phyloP scores from a whole-genome alignment of 352 stramenopile genomes.

The Aphanomyces invadans region DNA sequence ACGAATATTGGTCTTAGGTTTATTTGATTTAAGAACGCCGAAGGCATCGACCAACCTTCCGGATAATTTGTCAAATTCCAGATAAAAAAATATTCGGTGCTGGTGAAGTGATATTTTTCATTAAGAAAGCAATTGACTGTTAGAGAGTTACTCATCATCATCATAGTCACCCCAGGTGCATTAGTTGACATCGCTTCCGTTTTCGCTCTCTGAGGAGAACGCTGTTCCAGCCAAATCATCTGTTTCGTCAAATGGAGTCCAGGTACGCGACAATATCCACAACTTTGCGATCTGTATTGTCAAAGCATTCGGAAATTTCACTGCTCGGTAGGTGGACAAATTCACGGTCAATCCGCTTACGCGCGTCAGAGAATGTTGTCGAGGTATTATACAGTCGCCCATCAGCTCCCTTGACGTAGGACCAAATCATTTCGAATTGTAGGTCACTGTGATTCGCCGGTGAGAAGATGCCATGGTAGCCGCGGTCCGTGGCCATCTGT shows the following conservation, averaged over 20 bases:
- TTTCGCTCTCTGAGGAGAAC: background rate
- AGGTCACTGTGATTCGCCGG: background rate
- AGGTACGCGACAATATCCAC: background rate
- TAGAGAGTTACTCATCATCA: background rate
- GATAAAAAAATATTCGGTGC: background rate
- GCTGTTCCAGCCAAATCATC: background rate
- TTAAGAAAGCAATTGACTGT: background rate
- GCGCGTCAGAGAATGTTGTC: background rate
- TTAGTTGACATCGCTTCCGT: background rate
- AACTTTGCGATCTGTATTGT: background rate
- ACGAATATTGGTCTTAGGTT: background rate
- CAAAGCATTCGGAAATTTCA: background rate
- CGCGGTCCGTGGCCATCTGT: background rate
- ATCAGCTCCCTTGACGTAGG: background rate
- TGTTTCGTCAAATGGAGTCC: background rate
- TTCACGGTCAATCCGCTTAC: background rate
- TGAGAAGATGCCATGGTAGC: background rate
- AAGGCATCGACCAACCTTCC: slow-evolving; percentile 7
- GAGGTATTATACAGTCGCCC: slow-evolving; percentile 11
- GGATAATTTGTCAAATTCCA: background rate
- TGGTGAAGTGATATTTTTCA: background rate
- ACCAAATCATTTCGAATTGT: slow-evolving; percentile 15
- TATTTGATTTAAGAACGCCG: background rate
- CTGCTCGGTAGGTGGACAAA: background rate
- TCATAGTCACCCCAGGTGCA: background rate